phyloP scores from a whole-genome alignment of 2,329 filamentous ascomycete genomes.

The Aspergillus terreus region DNA sequence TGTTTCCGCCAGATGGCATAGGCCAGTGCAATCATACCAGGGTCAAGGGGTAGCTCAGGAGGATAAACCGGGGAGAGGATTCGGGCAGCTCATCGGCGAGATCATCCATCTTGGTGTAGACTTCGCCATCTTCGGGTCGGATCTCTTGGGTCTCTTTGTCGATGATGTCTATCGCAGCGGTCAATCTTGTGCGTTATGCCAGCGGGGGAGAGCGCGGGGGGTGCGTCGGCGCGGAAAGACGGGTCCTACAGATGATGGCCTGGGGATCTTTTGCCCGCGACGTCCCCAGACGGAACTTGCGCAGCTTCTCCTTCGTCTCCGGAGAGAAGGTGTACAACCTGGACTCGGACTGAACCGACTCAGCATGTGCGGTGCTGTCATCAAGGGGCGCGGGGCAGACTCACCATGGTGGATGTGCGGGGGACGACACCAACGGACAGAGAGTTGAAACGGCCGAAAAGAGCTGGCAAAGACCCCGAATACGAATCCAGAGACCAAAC shows the following conservation, averaged over 20 bases:
- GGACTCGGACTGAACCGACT: slow-evolving; percentile 64
- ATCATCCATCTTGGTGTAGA: slow-evolving; percentile 77
- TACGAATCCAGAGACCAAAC: not conserved
- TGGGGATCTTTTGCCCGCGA: slow-evolving; percentile 82
- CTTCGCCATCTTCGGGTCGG: slow-evolving; percentile 71
- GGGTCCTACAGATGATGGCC: slow-evolving; percentile 82
- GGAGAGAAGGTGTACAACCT: slow-evolving; percentile 88
- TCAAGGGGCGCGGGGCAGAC: slow-evolving; percentile 15
- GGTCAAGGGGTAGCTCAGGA: slow-evolving; percentile 87
- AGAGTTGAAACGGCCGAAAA: not conserved
- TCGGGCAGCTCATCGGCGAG: slow-evolving; percentile 88
- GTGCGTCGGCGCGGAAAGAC: not conserved
- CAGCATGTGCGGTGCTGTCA: slow-evolving; percentile 1
- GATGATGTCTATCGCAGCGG: slow-evolving; percentile 66
- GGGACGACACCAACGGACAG: not conserved
- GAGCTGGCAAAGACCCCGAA: not conserved
- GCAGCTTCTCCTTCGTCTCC: slow-evolving; percentile 82
- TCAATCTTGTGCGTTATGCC: not conserved
- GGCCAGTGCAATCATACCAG: slow-evolving; percentile 53
- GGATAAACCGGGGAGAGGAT: slow-evolving; percentile 81
- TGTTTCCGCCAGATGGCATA: not conserved
- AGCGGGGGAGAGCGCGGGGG: not conserved
- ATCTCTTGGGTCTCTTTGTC: slow-evolving; percentile 89
- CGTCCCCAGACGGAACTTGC: slow-evolving; percentile 90
- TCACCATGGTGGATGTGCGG: slow-evolving; percentile 14